Evolutionary conservation across 805 yeast genomes (phyloP), one percentile per base, ranked within the genome.

Genomic region (Blastobotrys robertii): DNA sequence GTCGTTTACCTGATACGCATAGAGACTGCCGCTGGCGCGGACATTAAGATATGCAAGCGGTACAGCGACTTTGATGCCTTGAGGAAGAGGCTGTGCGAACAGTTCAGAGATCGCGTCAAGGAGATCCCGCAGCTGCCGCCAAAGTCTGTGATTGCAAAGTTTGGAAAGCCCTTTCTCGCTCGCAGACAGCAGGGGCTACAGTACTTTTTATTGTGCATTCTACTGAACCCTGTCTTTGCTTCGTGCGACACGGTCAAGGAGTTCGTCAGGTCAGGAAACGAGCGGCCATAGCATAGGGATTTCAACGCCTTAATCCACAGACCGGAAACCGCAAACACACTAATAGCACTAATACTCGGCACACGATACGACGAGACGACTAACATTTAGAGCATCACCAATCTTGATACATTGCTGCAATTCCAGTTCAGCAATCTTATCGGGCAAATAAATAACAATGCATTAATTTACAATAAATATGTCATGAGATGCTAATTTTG

Each of bases 51-150:
- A 3, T 72, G 76, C 55, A 76, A 73, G 55, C 58, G 95, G 32
- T 84, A 81, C 58, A 72, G 76, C 30, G 90, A 84, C 37, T 73
- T 84, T 47, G 78, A 62, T 33, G 48, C 45, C 29, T 65, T 84
- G 30, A 66, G 80, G 19, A 52, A 52, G 1, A 47, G 51, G 3
- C 57, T 81, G 14, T 54, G 52, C 10, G 38, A 34, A 2, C 62
- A 58, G 29, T 71, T 64, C 46, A 73, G 75, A 0, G 47, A 51
- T 1, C 52, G 56, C n/a, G 33, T 41, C 10, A 50, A 52, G n/a
- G 64, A 66, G 44, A 60, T 76, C 11, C 73, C 77, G 3, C 53
- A 51, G 5, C 53, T 69, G n/a, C 77, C 77, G 6, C 71, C 74
- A 3, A 71, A 69, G 44, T 58, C 68, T 32, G 41, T 62, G 39